A percentile compares a stretch with the other conserved stretches of the same genome.
phyloP scores from a whole-genome alignment of 768 basidiomycete species.

The Panellus pusillus region DNA sequence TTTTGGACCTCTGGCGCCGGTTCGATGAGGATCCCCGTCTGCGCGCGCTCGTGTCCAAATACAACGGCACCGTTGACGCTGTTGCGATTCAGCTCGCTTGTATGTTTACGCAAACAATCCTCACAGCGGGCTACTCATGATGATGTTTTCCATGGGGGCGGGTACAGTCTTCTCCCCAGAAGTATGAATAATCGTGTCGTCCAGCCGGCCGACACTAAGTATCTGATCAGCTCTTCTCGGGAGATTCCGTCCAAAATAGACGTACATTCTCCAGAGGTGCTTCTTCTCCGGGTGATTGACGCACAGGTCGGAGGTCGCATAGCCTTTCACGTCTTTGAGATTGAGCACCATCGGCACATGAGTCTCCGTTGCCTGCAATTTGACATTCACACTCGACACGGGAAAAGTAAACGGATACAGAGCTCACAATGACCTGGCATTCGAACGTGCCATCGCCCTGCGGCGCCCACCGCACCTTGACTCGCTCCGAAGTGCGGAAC shows the following conservation, averaged over 20 bases:
- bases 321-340: constrained; percentile 36
- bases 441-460: constrained; percentile 34
- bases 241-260: not conserved
- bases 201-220: constrained; percentile 37
- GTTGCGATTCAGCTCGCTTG: not conserved
- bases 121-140: constrained; percentile 27
- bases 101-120: constrained; percentile 20
- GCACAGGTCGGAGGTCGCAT: constrained; percentile 45
- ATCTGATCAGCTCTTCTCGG: not conserved
- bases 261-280: constrained; percentile 45
- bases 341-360: constrained; percentile 29
- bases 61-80: constrained; percentile 28
- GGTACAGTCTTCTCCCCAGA: constrained; percentile 34
- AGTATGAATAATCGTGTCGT: constrained; percentile 31
- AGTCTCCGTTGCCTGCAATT: constrained; percentile 17
- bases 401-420: not conserved
- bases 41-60: constrained; percentile 33
- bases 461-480: constrained; percentile 29
- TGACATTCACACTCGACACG: constrained; percentile 1
- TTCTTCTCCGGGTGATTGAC: constrained; percentile 42
- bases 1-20: constrained; percentile 14
- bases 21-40: constrained; percentile 34
- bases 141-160: constrained; percentile 29
- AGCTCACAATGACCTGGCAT: constrained; percentile 29
- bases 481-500: constrained; percentile 17